phyloP scores from a whole-genome alignment of 2,329 filamentous ascomycete genomes.

The Chaetomium olivaceum region DNA sequence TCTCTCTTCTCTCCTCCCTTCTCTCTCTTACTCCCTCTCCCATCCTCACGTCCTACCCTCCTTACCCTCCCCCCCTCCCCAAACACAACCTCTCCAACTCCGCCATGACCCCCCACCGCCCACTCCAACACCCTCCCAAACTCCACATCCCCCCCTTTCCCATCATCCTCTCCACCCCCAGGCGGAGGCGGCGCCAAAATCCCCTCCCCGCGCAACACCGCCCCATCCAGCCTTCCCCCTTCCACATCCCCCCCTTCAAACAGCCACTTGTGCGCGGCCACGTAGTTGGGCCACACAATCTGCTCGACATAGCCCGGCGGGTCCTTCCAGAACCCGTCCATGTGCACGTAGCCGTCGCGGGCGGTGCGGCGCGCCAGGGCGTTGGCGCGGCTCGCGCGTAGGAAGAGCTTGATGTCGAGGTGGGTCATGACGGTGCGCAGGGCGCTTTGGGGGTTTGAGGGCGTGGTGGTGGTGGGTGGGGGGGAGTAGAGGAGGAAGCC shows the following conservation, averaged over 20 bases:
- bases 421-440: conserved; percentile 57
- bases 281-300: conserved; percentile 96
- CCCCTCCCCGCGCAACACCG: conserved; percentile 41
- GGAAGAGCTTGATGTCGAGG: conserved; percentile 76
- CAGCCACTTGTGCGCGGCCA: conserved; percentile 75
- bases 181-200: conserved; percentile 44
- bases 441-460: neutral
- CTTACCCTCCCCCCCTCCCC: neutral
- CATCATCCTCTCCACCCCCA: conserved; percentile 35
- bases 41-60: too few relatives aligned
- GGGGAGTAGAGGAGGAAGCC: conserved; percentile 80
- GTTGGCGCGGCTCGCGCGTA: conserved; percentile 65
- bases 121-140: conserved; percentile 66
- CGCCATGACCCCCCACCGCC: conserved; percentile 64
- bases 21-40: neutral
- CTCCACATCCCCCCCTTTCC: conserved; percentile 44
- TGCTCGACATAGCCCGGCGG: conserved; percentile 92
- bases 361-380: conserved; percentile 68
- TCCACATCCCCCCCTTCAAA: conserved; percentile 71
- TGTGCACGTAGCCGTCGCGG: conserved; percentile 74
- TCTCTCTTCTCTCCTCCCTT: neutral
- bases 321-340: conserved; percentile 92
- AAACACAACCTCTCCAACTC: conserved; percentile 41
- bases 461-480: neutral
- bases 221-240: conserved; percentile 48